A percentile compares a stretch with the other conserved stretches of the same genome.
Conservation (phyloP, 768 basidiomycete genomes). For the Lanmaoa pseudosensibilis region DNA sequence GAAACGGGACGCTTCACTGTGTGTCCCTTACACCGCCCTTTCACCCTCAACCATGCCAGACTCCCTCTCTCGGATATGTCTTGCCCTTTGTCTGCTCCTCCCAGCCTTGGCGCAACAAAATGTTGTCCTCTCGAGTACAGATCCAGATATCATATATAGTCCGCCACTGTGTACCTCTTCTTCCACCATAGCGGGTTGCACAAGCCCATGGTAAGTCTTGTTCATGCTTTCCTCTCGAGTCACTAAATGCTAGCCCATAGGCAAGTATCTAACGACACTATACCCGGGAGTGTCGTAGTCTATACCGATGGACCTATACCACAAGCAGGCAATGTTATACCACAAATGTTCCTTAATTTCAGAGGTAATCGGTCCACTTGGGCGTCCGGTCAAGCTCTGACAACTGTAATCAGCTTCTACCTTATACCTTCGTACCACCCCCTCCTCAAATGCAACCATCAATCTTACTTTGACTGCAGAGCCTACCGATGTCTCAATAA, state of each 20-base stretch:
- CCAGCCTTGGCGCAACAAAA: constrained; percentile 17
- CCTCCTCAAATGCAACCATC: constrained; percentile 49
- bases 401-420: constrained; percentile 37
- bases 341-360: constrained; percentile 59
- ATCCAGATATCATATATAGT: constrained; percentile 29
- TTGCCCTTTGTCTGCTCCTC: constrained; percentile 13
- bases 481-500: constrained; percentile 37
- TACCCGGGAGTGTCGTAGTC: constrained; percentile 16
- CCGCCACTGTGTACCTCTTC: constrained; percentile 25
- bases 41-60: constrained; percentile 21
- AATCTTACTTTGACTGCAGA: constrained; percentile 50
- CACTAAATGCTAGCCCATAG: constrained; percentile 10
- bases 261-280: constrained; percentile 21
- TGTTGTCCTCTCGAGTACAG: constrained; percentile 24
- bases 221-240: no score
- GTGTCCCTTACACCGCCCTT: constrained; percentile 2
- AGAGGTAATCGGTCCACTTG: constrained; percentile 38
- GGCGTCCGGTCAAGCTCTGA: constrained; percentile 5
- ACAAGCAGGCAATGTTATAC: constrained; percentile 43
- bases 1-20: constrained; percentile 3
- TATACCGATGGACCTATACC: constrained; percentile 47
- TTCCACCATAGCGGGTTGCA: constrained; percentile 12
- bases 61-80: constrained; percentile 17
- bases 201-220: constrained; percentile 27
- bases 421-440: constrained; percentile 44